phyloP scores from a whole-genome alignment of 2,329 filamentous ascomycete species.

The Ilyonectria sp. region DNA sequence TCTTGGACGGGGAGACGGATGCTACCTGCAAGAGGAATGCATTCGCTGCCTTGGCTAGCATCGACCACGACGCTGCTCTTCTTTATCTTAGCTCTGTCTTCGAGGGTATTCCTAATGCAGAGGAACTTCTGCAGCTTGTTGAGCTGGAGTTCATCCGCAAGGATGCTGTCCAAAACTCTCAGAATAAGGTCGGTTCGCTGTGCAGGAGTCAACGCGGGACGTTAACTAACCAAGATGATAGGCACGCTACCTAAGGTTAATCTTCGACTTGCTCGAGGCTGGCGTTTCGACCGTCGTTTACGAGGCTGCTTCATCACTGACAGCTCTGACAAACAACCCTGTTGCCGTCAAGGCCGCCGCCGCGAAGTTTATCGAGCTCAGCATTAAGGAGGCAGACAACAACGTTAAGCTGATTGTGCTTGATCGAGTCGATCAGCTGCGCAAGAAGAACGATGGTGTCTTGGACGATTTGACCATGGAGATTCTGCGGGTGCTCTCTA shows the following conservation, averaged over 20 bases:
- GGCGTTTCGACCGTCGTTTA: slow-evolving; percentile 96
- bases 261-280: slow-evolving; percentile 96
- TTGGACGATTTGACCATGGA: slow-evolving; percentile 98
- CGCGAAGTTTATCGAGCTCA: slow-evolving; percentile 95
- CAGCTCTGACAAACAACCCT: slow-evolving; percentile 93
- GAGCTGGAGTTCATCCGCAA: slow-evolving; percentile 98
- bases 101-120: slow-evolving; percentile 93
- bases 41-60: slow-evolving; percentile 90
- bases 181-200: slow-evolving; percentile 83
- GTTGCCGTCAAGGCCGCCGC: slow-evolving; percentile 98
- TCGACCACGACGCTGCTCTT: slow-evolving; percentile 93
- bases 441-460: slow-evolving; percentile 90
- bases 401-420: slow-evolving; percentile 99
- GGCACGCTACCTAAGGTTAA: slow-evolving; percentile 92
- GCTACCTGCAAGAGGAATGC: slow-evolving; percentile 98
- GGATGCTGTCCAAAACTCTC: slow-evolving; percentile 93
- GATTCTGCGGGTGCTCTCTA: slow-evolving; percentile 93
- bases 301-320: slow-evolving; percentile 95
- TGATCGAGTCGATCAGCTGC: slow-evolving; percentile 90
- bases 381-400: slow-evolving; percentile 98
- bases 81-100: slow-evolving; percentile 91
- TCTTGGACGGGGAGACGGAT: slow-evolving; percentile 92
- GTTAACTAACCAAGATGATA: slow-evolving; percentile 55
- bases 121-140: slow-evolving; percentile 92
- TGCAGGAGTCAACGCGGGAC: slow-evolving; percentile 6